phyloP scores from a whole-genome alignment of 306 rosid genomes.

The apple (Malus domestica) region ASM211411v1 NC_041794.1:36365501-36366000 shows the following conservation, averaged over 20 bases:
- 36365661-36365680: too few relatives aligned
- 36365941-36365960: not conserved
- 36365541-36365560: too few relatives aligned
- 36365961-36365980: not conserved
- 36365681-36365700: too few relatives aligned
- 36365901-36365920: not conserved
- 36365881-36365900: not conserved
- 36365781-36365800: not conserved
- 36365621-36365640: too few relatives aligned
- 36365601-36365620: too few relatives aligned
- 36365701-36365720: too few relatives aligned
- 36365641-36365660: too few relatives aligned
- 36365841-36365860: not conserved
- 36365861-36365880: not conserved
- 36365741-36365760: not conserved
- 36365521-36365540: too few relatives aligned
- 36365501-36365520: too few relatives aligned
- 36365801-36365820: not conserved
- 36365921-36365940: not conserved
- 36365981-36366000: not conserved
- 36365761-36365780: not conserved
- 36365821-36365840: not conserved
- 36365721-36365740: not conserved
- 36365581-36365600: too few relatives aligned
- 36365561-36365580: too few relatives aligned